Base-by-base conservation (phyloP, 805 yeast genomes). In the Saccharomycopsis fermentans region DNA sequence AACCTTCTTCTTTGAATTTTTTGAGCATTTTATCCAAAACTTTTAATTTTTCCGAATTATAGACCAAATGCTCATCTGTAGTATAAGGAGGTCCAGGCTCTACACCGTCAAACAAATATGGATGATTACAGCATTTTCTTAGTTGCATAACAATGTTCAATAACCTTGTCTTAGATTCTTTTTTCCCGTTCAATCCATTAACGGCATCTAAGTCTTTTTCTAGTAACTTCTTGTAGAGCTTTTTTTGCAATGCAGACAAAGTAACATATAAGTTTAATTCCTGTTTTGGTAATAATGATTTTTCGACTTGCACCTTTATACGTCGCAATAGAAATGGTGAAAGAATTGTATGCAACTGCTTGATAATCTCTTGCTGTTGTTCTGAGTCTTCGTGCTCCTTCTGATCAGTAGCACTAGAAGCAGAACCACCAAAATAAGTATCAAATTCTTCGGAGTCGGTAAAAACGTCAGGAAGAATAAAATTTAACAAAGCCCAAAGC, bases 51-150 rank as follows among this genome's bases (percentile, higher is more conserved):
- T 83, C 84, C 3, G 90, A 77, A 68, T 87, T 87, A 69, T 70
- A 84, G 36, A 87, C 83, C 68, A 87, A 75, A 72, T 87, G 95
- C 68, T 87, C 94, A 69, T 87, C 95, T 0, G 92, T 87, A 8
- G 94, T 87, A 65, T 75, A 87, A 24, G 95, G 95, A 19, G 95
- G 95, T 12, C 95, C 95, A 0, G 94, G 94, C 67, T 87, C 95
- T 1, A 92, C 94, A 51, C 95, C 95, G 68, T 87, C 94, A 66
- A 87, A 87, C 43, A 87, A 71, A 67, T 87, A 87, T 14, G 95
- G 95, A 71, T 87, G 95, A 65, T 87, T 87, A 72, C 92, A 87
- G 69, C 94, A 87, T 69, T 87, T 87, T 68, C 94, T 78, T 66
- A 87, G 74, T 69, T 87, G 95, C 95, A 87, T 87, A 54, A 86